Conservation (phyloP, 345 rosid species). For the Jatropha curcas region DNA sequence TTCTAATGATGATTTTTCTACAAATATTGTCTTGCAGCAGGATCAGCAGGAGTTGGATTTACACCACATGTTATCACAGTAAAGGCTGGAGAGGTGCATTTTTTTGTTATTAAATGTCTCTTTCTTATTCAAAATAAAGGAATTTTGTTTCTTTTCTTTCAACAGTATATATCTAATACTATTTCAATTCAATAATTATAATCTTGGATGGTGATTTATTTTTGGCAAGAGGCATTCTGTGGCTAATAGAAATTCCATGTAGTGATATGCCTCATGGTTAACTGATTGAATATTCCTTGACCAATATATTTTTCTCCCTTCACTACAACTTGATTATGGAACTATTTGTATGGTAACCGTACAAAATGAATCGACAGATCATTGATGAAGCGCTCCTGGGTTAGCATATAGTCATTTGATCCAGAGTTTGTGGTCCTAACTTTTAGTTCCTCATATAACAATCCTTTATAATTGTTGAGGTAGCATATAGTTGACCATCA, state of each 20-base stretch:
- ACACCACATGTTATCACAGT: conserved; percentile 62
- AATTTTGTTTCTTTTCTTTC: not conserved
- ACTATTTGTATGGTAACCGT: not conserved
- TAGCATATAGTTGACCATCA: not conserved
- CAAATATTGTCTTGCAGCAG: conserved; percentile 37
- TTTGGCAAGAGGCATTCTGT: not conserved
- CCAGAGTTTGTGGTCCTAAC: not conserved
- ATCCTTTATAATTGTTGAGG: not conserved
- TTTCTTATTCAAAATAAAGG: not conserved
- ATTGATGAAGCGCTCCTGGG: not conserved
- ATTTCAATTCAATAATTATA: no score
- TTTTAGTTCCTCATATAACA: not conserved
- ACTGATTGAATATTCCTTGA: not conserved
- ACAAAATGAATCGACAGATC: not conserved
- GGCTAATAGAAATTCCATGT: not conserved
- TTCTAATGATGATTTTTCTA: not conserved
- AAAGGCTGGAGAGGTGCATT: conserved; percentile 63
- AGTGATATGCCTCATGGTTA: not conserved
- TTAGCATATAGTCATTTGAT: not conserved
- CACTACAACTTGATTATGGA: no score
- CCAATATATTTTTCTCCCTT: not conserved
- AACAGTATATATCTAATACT: not conserved
- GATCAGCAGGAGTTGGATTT: conserved; percentile 47
- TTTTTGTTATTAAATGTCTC: conserved; percentile 9
- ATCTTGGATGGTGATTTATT: not conserved